These are phyloP conservation scores for Acanthochlamys bracteata DNA, from an alignment of 106 monocot species.

Conservation along the genomic window DNA sequence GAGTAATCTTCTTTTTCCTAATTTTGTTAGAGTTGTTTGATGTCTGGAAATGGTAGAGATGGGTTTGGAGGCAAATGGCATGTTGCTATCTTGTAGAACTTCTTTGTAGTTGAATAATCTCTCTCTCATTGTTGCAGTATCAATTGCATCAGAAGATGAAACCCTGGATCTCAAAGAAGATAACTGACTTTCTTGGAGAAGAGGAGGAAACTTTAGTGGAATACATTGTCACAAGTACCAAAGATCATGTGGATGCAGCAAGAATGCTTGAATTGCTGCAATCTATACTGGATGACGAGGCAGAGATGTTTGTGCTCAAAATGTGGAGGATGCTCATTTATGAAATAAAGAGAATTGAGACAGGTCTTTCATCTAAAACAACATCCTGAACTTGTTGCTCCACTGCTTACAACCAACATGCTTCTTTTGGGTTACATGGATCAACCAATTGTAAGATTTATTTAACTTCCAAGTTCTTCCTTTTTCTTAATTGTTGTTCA, in stretches of 20 bases:
- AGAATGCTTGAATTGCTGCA: conserved; percentile 89
- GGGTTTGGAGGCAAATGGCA: no score
- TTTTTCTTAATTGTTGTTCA: neutral
- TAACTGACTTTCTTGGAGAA: conserved; percentile 94
- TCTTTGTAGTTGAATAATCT: neutral
- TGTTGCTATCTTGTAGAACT: neutral
- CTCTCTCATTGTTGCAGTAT: conserved; percentile 34
- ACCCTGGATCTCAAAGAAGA: conserved; percentile 98
- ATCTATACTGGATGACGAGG: conserved; percentile 91
- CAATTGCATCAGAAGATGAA: conserved; percentile 89
- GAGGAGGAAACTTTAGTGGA: conserved; percentile 92
- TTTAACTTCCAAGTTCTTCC: neutral
- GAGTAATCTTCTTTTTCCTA: no score
- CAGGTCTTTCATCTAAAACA: conserved; percentile 55
- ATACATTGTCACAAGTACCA: conserved; percentile 86
- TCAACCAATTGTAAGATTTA: no score
- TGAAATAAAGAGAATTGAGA: conserved; percentile 96
- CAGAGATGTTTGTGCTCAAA: conserved; percentile 99
- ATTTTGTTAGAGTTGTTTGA: no score
- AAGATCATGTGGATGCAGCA: conserved; percentile 74
- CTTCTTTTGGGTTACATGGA: no score
- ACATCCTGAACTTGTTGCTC: conserved; percentile 26
- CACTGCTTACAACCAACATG: neutral
- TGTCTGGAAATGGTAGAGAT: no score
- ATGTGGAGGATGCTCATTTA: conserved; percentile 99